Evolutionary conservation across 2,329 filamentous ascomycete species (phyloP).

Genomic region (Verticillium nubilum): DNA sequence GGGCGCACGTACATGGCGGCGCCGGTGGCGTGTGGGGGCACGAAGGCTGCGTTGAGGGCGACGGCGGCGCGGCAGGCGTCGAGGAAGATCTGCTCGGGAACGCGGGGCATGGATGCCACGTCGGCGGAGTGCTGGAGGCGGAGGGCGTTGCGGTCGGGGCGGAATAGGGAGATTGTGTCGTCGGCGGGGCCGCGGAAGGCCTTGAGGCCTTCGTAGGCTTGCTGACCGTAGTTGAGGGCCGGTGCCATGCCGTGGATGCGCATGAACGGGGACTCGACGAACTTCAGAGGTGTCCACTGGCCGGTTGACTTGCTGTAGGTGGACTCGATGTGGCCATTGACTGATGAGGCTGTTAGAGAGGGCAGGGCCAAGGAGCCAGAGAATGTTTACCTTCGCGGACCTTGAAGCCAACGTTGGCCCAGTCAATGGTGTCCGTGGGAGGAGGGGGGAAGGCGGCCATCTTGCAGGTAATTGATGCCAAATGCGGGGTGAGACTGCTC

Average conservation of each 20-base stretch:
- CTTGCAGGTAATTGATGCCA: constrained; percentile 5
- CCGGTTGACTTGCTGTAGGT: constrained; percentile 70
- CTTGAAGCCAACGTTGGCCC: constrained; percentile 88
- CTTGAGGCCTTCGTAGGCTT: constrained; percentile 98
- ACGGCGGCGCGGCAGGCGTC: constrained; percentile 76
- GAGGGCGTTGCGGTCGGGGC: constrained; percentile 75
- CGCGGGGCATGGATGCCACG: constrained; percentile 75
- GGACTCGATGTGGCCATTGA: constrained; percentile 91
- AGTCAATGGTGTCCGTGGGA: constrained; percentile 80
- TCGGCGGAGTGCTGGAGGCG: constrained; percentile 81
- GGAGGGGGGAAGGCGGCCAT: constrained; percentile 67
- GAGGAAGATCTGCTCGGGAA: constrained; percentile 73
- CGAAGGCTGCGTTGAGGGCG: constrained; percentile 80
- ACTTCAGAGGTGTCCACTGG: constrained; percentile 71
- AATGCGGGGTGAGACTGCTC: neutral
- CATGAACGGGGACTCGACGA: constrained; percentile 78
- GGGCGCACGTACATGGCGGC: constrained; percentile 92
- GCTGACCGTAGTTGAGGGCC: constrained; percentile 92
- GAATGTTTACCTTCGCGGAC: constrained; percentile 70
- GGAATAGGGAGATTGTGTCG: constrained; percentile 75
- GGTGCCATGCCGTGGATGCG: constrained; percentile 93
- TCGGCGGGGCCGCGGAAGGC: constrained; percentile 77
- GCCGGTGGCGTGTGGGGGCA: constrained; percentile 83
- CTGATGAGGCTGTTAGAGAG: constrained; percentile 34
- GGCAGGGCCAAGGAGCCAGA: neutral